Conservation (phyloP, 2,329 filamentous ascomycete genomes). For the Botryotinia narcissicola region DNA sequence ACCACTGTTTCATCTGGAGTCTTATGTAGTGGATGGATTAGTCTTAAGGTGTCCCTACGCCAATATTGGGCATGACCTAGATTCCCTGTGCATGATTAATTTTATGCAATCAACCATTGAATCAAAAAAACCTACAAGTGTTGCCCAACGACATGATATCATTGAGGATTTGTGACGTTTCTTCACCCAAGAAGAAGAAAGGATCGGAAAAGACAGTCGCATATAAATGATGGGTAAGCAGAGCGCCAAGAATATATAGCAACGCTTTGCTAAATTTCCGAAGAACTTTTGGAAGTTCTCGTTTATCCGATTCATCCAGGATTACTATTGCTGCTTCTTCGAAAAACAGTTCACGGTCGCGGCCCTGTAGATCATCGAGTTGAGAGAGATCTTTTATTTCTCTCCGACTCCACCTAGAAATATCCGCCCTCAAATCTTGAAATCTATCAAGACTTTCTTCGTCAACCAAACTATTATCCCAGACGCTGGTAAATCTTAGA, state of each 20-base stretch:
- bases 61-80: not conserved
- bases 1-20: not conserved
- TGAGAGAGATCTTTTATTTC: not conserved
- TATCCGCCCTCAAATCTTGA: accelerated
- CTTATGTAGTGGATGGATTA: not conserved
- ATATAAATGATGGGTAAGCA: not conserved
- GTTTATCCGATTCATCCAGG: not conserved
- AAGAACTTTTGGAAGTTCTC: not conserved
- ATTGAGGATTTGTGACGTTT: not conserved
- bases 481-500: accelerated
- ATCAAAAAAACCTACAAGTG: not conserved
- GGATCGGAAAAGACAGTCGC: not conserved
- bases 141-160: not conserved
- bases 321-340: too few species aligned
- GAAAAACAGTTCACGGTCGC: too few species aligned
- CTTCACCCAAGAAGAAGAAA: not conserved
- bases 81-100: not conserved
- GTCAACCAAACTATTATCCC: accelerated
- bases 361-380: not conserved
- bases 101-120: too few species aligned
- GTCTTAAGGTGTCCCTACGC: not conserved
- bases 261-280: accelerated
- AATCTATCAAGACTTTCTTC: accelerated
- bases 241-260: accelerated
- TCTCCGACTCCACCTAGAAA: not conserved